Conservation (phyloP, 225 moss, liverwort and hornwort genomes). For the Polytrichum formosum region DNA sequence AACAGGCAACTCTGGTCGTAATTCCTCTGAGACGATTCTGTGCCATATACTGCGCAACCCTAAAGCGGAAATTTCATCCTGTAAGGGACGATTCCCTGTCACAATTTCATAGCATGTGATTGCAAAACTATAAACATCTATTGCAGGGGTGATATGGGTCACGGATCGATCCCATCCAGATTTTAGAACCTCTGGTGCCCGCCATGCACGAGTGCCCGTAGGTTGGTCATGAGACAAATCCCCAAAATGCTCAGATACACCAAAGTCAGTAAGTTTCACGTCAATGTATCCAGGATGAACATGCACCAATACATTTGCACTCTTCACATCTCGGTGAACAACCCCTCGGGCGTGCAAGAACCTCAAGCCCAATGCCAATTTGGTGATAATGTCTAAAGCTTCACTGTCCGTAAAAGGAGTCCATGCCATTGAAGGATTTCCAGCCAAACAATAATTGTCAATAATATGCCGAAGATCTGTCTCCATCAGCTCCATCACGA, state of each 20-base stretch:
- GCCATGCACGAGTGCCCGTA: conserved; percentile 5
- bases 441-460: too few relatives aligned
- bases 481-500: conserved; percentile 12
- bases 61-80: too few relatives aligned
- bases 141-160: not conserved
- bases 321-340: conserved; percentile 20
- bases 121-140: conserved; percentile 14
- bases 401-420: conserved; percentile 3
- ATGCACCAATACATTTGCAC: conserved; percentile 19
- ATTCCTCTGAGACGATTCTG: not conserved
- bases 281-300: conserved; percentile 12
- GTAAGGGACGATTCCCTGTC: not conserved
- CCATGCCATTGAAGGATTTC: not conserved
- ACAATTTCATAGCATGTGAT: conserved; percentile 9
- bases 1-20: not conserved
- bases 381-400: conserved; percentile 10
- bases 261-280: conserved; percentile 26
- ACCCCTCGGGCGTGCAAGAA: conserved; percentile 19
- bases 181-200: conserved; percentile 9
- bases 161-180: not conserved
- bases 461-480: not conserved
- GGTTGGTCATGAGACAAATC: not conserved
- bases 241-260: conserved; percentile 4
- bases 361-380: conserved; percentile 23
- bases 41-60: too few relatives aligned